These are phyloP conservation scores for Auxenochlorella pyrenoidosa DNA, from an alignment of 139 green algal species.

Conservation along the genomic window DNA sequence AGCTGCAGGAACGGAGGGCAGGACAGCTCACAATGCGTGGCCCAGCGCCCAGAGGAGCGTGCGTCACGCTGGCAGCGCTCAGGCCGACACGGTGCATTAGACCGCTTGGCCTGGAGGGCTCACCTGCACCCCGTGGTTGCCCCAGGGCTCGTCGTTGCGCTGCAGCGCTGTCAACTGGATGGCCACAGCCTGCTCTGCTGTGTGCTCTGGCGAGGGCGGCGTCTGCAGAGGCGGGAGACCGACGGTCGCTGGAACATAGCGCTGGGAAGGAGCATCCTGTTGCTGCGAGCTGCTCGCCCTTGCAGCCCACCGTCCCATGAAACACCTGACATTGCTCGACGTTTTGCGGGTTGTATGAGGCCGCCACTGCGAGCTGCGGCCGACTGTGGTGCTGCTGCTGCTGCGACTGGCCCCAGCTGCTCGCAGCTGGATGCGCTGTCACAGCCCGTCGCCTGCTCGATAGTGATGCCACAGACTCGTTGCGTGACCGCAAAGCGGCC, in stretches of 20 bases:
- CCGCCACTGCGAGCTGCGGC: background rate
- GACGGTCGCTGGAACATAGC: background rate
- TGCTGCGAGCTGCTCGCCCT: background rate
- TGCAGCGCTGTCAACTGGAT: conserved; percentile 61
- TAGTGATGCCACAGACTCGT: too few relatives aligned
- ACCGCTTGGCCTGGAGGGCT: too few relatives aligned
- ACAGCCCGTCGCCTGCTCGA: too few relatives aligned
- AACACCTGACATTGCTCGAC: conserved; percentile 47
- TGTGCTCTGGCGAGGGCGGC: conserved; percentile 38
- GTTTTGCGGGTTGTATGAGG: conserved; percentile 60
- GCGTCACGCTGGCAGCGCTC: too few relatives aligned
- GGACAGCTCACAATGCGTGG: too few relatives aligned
- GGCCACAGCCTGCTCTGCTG: conserved; percentile 44
- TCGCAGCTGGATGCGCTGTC: background rate
- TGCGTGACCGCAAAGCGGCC: too few relatives aligned
- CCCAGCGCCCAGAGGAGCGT: too few relatives aligned
- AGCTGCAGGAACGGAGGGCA: too few relatives aligned
- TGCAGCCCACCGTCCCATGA: background rate
- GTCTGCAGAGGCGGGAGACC: background rate
- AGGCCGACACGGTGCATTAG: too few relatives aligned
- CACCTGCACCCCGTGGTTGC: background rate
- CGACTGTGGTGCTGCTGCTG: background rate
- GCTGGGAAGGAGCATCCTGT: background rate
- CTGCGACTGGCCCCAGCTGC: background rate
- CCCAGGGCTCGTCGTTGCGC: conserved; percentile 62